These are phyloP conservation scores for Micractinium sp. DNA, from an alignment of 139 green algal genomes.

Conservation along the genomic window DNA sequence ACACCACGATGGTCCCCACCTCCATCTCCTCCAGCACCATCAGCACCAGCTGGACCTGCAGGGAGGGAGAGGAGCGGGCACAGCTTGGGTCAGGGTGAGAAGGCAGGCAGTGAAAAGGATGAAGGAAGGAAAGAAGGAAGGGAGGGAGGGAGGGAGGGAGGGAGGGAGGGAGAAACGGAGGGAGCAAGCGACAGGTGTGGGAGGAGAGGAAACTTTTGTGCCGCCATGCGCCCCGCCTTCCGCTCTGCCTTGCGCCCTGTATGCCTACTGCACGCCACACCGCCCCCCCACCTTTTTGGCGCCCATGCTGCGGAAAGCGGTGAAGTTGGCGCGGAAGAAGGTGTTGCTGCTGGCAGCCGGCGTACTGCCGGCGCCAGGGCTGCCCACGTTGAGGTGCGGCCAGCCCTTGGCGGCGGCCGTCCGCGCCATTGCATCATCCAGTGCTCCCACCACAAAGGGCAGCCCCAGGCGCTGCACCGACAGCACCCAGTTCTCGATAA, in stretches of 20 bases:
- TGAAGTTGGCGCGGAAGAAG: constrained; percentile 13
- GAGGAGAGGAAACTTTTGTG: no score
- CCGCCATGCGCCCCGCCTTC: no score
- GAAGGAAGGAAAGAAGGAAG: no score
- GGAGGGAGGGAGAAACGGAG: no score
- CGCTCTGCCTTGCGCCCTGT: no score
- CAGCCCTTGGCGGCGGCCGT: neutral
- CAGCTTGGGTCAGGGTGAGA: neutral
- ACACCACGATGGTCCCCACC: constrained; percentile 1
- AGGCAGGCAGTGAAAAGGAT: neutral
- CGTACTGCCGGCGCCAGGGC: neutral
- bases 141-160: no score
- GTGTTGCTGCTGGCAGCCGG: no score
- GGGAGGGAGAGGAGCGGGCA: neutral
- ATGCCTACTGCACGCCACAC: no score
- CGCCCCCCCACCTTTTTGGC: neutral
- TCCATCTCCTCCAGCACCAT: neutral
- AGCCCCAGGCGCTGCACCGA: neutral
- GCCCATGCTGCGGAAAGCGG: neutral
- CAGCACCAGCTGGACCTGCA: constrained; percentile 22
- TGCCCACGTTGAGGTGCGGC: neutral
- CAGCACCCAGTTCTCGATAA: neutral
- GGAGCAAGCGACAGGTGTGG: no score
- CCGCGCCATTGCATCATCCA: neutral
- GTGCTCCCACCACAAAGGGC: constrained; percentile 7